Base-by-base conservation (phyloP, 352 stramenopile genomes). In the Globisporangium splendens region DNA sequence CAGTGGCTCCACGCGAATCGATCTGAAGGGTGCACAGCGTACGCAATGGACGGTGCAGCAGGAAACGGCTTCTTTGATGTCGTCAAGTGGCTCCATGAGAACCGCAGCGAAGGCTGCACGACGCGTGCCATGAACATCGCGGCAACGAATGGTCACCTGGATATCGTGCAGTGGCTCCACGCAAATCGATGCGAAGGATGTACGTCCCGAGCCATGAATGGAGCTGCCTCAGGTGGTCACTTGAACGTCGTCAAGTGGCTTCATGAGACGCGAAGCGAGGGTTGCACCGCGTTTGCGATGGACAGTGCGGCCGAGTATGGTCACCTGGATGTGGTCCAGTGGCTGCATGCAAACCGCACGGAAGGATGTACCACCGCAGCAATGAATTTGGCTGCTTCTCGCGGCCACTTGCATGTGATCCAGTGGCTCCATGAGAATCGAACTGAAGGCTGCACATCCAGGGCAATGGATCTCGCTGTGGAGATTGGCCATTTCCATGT, bases 211-310 rank as follows among this genome's bases (percentile, higher is more conserved):
- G 24, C 24, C 24, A 31, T 31, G 24, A 31, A 31, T 31, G 24
- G 24, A 31, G 24, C 24, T 31, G 24, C 24, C 24, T 31, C 24
- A 5, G 24, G 24, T 31, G 51, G 51, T 7, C 48, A 57, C 8
- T 38, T 57, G 21, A 10, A 21, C 17, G 11, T 22, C 38, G 21
- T 48, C 51, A n/a, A 49, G 22, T 57, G 51, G 51, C 51, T 57
- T 11, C 41, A 57, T 1, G 1, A 47, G 8, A n/a, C 20, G 1
- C 28, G 11, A 8, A 24, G 8, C 17, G 24, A 54, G 11, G 17
- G 28, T 1, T 54, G 48, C 28, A 54, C 28, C 17, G 24, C 39
- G 28, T 33, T 28, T 18, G 48, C 48, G 17, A 54, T 54, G 48
- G 48, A 54, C 15, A 43, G 39, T 54, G 48, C 48, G 2, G 47